Evolutionary conservation across 352 stramenopile species (phyloP), one percentile per base, ranked within the genome.

Genomic region (Peronosclerospora sorghi): DNA sequence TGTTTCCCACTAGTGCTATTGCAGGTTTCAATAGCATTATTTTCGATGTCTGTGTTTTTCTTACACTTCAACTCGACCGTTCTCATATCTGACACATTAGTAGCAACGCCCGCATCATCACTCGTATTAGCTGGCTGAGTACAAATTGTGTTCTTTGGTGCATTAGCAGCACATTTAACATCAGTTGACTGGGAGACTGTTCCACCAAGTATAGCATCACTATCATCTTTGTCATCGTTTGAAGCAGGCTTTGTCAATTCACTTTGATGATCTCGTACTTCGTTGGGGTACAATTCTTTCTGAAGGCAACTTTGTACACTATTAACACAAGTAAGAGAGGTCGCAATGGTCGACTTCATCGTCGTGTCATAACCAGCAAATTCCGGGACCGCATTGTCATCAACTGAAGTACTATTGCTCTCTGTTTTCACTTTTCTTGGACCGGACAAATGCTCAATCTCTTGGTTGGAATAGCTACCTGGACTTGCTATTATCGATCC

Each of bases 31-130:
- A 18, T 29, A 50, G 28, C 17, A 26, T 29, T 21, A 17, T 14
- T 17, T 40, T 14, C 9, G 23, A 19, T 28, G 29, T 13, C 8
- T 21, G 45, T 18, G 18, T 41, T 43, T 32, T 58, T 37, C 44
- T 65, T 49, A 13, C 34, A 44, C n/a, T 71, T 51, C 15, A 72
- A 45, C 56, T 65, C 51, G 21, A 67, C 29, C 14, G 57, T 69
- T 1, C 48, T 57, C 24, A 54, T 64, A 20, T 69, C 54, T 4
- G 60, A 69, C 27, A 60, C 2, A 36, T 69, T 46, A 32, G 26
- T 28, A 32, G 28, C 30, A 37, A 59, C 55, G 8, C 50, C 42
- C 30, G 12, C 37, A 18, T 26, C 28, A 15, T 8, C 23, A 38
- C 54, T 12, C 20, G 10, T 14, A 14, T 42, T 38, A 8, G n/a